Base-by-base conservation (phyloP, 75 land plant species). In the Cunninghamia lanceolata region DNA sequence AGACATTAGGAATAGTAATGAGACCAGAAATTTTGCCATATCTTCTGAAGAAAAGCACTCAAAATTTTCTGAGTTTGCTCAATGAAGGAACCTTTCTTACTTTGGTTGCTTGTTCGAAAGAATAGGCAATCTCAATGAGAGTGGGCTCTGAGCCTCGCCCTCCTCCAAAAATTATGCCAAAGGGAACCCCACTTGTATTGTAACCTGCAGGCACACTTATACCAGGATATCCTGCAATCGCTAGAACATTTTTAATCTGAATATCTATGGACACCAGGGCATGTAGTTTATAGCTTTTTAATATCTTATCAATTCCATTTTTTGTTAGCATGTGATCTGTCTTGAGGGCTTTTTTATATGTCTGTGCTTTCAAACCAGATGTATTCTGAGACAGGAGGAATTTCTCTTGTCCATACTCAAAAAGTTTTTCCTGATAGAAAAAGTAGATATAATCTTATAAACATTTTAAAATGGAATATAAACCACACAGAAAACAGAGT, bases 71-170 rank as follows among this genome's bases (percentile, higher is more conserved):
- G 0, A 13, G 1, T 38, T 6, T 38, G 38, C 9, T 79, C 10
- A 40, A 16, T 28, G n/a, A 25, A 2, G 96, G 96, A 28, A 93
- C 92, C 84, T 86, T 91, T 50, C 96, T 75, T 4, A 88, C 71
- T 75, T 66, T 84, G 2, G 93, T 94, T 32, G 96, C 94, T 83
- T 93, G 94, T 81, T 94, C 96, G 82, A 93, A 93, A 46, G 84
- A 91, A 88, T 90, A 94, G 84, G 96, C 91, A 84, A 93, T 88
- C 85, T 94, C 93, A 35, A 94, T 93, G 45, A 94, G 87, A 73
- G 82, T 77, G 14, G 87, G 73, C 77, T 91, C 89, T 8, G 89
- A 76, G 4, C 87, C 91, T 63, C 54, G 79, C 11, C 66, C 36
- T 4, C 92, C 92, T 16, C 74, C 84, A 66, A 91, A 89, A 17